A percentile compares a stretch with the other conserved stretches of the same genome.
These are phyloP conservation scores for Dimocarpus longan DNA, from an alignment of 345 rosid species.

Conservation along the genomic window DNA sequence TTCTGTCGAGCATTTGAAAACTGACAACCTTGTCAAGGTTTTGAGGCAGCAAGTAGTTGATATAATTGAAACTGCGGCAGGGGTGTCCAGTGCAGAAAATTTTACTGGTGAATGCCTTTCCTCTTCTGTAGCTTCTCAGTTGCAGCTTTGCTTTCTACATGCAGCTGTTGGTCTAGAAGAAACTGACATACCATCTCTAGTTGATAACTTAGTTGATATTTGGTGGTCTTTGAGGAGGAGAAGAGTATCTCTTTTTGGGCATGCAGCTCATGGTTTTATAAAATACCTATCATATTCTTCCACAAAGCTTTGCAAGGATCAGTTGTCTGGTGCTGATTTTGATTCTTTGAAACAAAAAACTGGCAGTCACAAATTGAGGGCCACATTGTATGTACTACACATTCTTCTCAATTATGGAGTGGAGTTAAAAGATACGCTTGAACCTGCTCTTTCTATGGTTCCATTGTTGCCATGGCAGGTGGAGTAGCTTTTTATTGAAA, in stretches of 20 bases:
- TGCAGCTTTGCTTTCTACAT: conserved; percentile 42
- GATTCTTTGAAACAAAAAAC: conserved; percentile 61
- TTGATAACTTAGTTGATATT: conserved; percentile 65
- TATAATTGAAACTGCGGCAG: conserved; percentile 72
- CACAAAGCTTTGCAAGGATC: conserved; percentile 43
- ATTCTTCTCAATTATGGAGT: conserved; percentile 83
- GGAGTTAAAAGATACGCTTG: conserved; percentile 81
- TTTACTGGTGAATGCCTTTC: conserved; percentile 58
- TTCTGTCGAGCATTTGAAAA: conserved; percentile 42
- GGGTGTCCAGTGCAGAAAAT: conserved; percentile 66
- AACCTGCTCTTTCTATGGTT: conserved; percentile 68
- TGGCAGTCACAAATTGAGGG: conserved; percentile 66
- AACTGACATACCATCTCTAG: conserved; percentile 38
- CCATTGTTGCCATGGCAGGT: conserved; percentile 97
- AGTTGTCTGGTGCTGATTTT: conserved; percentile 48
- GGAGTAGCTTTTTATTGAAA: conserved; percentile 22
- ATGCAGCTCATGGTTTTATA: conserved; percentile 81
- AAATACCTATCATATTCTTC: conserved; percentile 73
- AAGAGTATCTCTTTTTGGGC: conserved; percentile 80
- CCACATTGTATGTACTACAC: conserved; percentile 77
- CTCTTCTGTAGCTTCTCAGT: conserved; percentile 60
- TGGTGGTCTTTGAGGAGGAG: conserved; percentile 89
- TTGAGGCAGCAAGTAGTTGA: conserved; percentile 59
- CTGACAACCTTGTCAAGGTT: conserved; percentile 31
- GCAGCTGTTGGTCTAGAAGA: conserved; percentile 46